Conservation (phyloP, 352 stramenopile species). For the Vaucheria bursata region DNA sequence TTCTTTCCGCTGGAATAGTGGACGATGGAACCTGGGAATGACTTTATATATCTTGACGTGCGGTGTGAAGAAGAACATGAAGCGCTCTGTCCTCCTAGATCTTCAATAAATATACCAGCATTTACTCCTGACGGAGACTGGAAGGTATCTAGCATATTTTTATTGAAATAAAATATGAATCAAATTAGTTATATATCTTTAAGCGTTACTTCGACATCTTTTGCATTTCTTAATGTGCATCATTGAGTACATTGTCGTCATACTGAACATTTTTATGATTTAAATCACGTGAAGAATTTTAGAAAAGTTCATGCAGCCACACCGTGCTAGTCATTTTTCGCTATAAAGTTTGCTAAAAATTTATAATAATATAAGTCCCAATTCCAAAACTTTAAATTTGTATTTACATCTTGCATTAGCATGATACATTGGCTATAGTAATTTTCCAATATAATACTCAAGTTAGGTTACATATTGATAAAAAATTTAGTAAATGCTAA, state of each 20-base stretch:
- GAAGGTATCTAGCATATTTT: neutral
- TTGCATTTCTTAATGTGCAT: too few species aligned
- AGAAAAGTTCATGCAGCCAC: too few species aligned
- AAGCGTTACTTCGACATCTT: too few species aligned
- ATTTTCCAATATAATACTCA: too few species aligned
- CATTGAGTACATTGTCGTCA: too few species aligned
- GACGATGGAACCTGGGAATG: conserved; percentile 1
- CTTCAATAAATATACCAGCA: neutral
- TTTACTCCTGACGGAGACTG: neutral
- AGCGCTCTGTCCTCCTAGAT: neutral
- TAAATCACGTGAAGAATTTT: too few species aligned
- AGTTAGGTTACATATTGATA: too few species aligned
- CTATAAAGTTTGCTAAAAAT: neutral
- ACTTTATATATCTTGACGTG: neutral
- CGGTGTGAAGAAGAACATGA: conserved; percentile 4
- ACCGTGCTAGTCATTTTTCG: too few species aligned
- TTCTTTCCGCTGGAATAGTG: neutral
- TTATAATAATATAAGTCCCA: too few species aligned
- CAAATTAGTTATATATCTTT: too few species aligned
- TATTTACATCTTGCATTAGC: neutral
- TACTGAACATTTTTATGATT: too few species aligned
- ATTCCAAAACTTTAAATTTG: neutral
- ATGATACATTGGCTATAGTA: neutral
- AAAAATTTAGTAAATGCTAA: neutral
- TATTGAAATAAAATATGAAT: too few species aligned